phyloP scores from a whole-genome alignment of 495 filamentous ascomycete genomes.

The Lasiosphaeria miniovina region DNA sequence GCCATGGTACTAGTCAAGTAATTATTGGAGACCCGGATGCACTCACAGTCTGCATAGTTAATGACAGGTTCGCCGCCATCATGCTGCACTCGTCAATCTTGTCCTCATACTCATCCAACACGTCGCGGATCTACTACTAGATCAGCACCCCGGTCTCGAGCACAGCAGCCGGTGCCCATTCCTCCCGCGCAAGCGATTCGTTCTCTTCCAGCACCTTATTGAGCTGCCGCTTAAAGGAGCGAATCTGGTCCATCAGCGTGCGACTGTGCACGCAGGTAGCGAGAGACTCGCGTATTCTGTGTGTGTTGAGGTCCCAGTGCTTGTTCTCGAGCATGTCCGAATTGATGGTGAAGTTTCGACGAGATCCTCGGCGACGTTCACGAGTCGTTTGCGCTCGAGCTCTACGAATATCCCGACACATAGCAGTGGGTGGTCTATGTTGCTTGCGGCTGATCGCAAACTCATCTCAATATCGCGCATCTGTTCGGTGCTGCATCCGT shows the following conservation, averaged over 20 bases:
- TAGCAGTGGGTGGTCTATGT: conserved; percentile 1
- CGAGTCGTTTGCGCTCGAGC: conserved; percentile 10
- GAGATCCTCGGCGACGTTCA: conserved; percentile 6
- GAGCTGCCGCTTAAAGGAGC: conserved; percentile 11
- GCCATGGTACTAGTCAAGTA: too few relatives aligned
- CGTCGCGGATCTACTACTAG: conserved; percentile 4
- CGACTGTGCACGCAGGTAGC: conserved; percentile 8
- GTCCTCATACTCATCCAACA: conserved; percentile 13
- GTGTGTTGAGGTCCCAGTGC: conserved; percentile 8
- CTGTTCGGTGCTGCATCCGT: conserved; percentile 7
- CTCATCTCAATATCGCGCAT: conserved; percentile 1
- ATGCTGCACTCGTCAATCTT: conserved; percentile 19
- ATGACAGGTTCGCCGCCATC: conserved; percentile 11
- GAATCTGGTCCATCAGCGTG: conserved; percentile 10
- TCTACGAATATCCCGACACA: conserved; percentile 5
- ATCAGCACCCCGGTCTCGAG: conserved; percentile 5
- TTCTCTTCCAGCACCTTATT: conserved; percentile 2
- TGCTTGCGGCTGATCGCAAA: neutral
- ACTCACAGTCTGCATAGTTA: conserved; percentile 15
- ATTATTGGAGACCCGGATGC: neutral
- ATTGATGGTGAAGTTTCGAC: conserved; percentile 11
- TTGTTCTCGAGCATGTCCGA: conserved; percentile 9
- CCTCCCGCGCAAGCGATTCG: neutral
- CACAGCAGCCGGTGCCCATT: neutral
- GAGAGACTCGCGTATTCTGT: conserved; percentile 8